Percentiles rank a stretch among this genome's conserved stretches.
These are phyloP conservation scores for Dactylellina cionopaga DNA, from an alignment of 2,329 filamentous ascomycete species.

Conservation along the genomic window DNA sequence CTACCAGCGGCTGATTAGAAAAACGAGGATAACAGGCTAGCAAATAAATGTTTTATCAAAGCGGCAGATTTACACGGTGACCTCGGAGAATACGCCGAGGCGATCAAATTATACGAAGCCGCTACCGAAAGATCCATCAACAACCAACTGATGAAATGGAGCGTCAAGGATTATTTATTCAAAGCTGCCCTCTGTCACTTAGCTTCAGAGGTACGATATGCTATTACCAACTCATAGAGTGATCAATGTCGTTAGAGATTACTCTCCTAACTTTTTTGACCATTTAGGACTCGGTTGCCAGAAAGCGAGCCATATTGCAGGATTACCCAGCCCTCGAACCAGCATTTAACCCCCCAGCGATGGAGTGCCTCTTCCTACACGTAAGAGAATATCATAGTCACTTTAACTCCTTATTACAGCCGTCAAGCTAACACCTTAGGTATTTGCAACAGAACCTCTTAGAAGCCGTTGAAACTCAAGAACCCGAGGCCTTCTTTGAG, in stretches of 20 bases:
- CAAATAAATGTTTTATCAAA: conserved; percentile 94
- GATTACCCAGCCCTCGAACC: conserved; percentile 80
- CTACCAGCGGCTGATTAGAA: not conserved
- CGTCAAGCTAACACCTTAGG: not conserved
- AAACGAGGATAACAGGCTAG: conserved; percentile 68
- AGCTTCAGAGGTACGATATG: conserved; percentile 65
- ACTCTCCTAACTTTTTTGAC: not conserved
- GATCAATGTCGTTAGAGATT: not conserved
- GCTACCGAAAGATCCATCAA: conserved; percentile 80
- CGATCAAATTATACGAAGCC: conserved; percentile 83
- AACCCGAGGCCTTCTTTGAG: conserved; percentile 84
- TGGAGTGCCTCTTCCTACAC: conserved; percentile 81
- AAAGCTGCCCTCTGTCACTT: conserved; percentile 94
- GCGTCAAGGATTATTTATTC: conserved; percentile 93
- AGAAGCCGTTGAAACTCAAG: conserved; percentile 77
- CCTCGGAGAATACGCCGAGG: conserved; percentile 83
- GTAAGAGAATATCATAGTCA: too few relatives aligned
- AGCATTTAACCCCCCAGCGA: conserved; percentile 74
- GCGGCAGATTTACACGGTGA: conserved; percentile 86
- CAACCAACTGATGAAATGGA: conserved; percentile 93
- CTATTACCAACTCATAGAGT: too few relatives aligned
- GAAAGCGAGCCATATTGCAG: conserved; percentile 80
- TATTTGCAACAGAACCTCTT: conserved; percentile 69
- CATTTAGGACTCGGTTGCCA: conserved; percentile 76
- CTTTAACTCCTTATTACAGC: not conserved